Evolutionary conservation across 371 early-diverging fungal genomes (phyloP), one percentile per base, ranked within the genome.

Genomic region (Zychaea mexicana): DNA sequence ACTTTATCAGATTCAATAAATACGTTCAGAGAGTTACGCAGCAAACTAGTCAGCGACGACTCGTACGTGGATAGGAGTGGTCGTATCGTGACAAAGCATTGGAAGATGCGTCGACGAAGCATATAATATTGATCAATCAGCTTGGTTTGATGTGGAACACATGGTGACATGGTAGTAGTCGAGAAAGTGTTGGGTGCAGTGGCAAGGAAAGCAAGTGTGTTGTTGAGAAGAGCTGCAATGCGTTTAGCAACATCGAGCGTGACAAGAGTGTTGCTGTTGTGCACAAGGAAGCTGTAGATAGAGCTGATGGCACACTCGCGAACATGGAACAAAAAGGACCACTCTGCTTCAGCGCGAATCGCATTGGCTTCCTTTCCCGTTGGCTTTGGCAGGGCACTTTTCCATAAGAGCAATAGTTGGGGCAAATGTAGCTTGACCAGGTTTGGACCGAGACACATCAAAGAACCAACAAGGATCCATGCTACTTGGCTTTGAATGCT

Each of bases 371-470:
- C 83, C 66, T 84, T 86, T 57, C 82, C 81, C 2, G 84, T 79
- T 19, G 85, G 83, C 30, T 88, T 89, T 6, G 90, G 88, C 19
- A 89, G 73, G 0, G 85, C 83, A n/a, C 69, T 83, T 64, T 86
- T 89, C 89, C 90, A 88, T n/a, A 87, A 72, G 2, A 94, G 67
- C 17, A 94, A 65, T 2, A 94, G 67, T 64, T 94, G 95, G 0
- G 94, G 89, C 15, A 93, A 65, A 62, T 94, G 92, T 30, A 93
- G 87, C 52, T 85, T 85, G 42, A 93, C 94, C 62, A 93, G 87
- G 57, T 90, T 88, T 0, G 93, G 90, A 0, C 95, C 95, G 15
- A 94, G 77, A 28, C 88, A 81, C 92, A 94, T 92, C 22, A 96
- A 71, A 0, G 90, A 79, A 0, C 90, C 90, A 9, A 94, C 81